Percentiles rank a stretch among this genome's conserved stretches.
These are phyloP conservation scores for Aspergillus hiratsukae DNA, from an alignment of 2,329 filamentous ascomycete genomes.

Conservation along the genomic window DNA sequence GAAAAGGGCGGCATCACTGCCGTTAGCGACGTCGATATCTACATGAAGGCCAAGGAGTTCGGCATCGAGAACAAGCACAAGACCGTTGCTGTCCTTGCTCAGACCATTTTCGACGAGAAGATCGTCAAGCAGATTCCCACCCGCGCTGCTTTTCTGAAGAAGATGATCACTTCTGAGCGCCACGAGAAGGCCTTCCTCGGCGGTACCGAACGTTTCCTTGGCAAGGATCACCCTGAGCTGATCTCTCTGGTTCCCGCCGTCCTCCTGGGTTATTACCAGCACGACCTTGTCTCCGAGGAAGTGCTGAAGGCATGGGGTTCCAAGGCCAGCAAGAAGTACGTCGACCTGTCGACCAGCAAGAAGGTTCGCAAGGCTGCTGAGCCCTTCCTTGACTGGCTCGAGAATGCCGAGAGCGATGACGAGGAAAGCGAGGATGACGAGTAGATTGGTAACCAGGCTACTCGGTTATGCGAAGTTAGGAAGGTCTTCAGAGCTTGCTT, in stretches of 20 bases:
- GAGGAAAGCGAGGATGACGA: constrained; percentile 58
- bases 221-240: constrained; percentile 75
- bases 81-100: constrained; percentile 84
- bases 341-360: constrained; percentile 81
- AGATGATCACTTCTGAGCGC: constrained; percentile 84
- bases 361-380: constrained; percentile 94
- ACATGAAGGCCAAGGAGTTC: constrained; percentile 93
- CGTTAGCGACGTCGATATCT: constrained; percentile 84
- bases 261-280: constrained; percentile 82
- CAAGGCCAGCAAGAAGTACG: constrained; percentile 98
- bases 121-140: constrained; percentile 81
- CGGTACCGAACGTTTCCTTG: constrained; percentile 87
- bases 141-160: constrained; percentile 83
- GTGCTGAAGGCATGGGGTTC: constrained; percentile 84
- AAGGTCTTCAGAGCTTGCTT: not conserved
- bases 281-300: constrained; percentile 84
- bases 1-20: constrained; percentile 69
- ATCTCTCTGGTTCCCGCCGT: constrained; percentile 76
- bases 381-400: constrained; percentile 91
- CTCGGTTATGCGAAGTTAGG: constrained; percentile 3
- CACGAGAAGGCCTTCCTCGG: constrained; percentile 95
- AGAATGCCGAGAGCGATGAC: constrained; percentile 72
- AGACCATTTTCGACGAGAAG: constrained; percentile 89
- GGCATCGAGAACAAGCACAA: constrained; percentile 93
- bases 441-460: constrained; percentile 22